Base-by-base conservation (phyloP, 2,329 filamentous ascomycete species). In the Diaporthe longicolla region DNA sequence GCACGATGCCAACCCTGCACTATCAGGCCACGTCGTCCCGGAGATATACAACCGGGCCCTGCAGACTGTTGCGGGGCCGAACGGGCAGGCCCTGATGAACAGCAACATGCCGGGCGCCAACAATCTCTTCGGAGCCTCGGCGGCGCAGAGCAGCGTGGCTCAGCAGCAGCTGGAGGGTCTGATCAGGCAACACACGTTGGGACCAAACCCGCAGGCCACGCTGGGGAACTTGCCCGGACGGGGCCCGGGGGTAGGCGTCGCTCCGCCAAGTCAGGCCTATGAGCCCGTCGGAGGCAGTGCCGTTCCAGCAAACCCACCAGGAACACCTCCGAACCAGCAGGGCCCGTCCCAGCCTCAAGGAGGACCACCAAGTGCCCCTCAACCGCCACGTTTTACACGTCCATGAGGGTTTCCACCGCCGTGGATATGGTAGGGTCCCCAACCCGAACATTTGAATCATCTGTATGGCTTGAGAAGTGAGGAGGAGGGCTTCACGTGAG, bases 1-100 rank as follows among this genome's bases (percentile, higher is more conserved):
- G 32, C 10, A 63, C 4, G 57, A 71, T 1, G 35, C n/a, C 15
- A 63, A 63, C 19, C 70, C 70, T 11, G 70, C 35, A 32, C 15
- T 71, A 17, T 58, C 70, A 45, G 70, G 70, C 26, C 70, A 61
- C 4, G 70, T 71, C 17, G 70, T 71, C 70, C 70, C 70, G 24
- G 9, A 35, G 11, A 61, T 58, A 24, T 71, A 63, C 7, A 50
- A 37, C 57, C 70, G 50, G 24, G 57, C 54, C 13, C 13, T 71
- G 57, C 70, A 71, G 57, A 29, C 35, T 17, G 50, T 71, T 7
- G 70, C 70, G 32, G 70, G 70, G 21, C 45, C 57, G 4, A 54
- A 54, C 43, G 70, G 70, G 48, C 24, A 52, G 19, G 50, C 8
- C 35, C 57, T 71, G 32, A 26, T 50, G 1, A 63, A 63, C 48